Evolutionary conservation across 495 filamentous ascomycete genomes (phyloP), one percentile per base, ranked within the genome.

Genomic region (Astrothelium macrocarpum): DNA sequence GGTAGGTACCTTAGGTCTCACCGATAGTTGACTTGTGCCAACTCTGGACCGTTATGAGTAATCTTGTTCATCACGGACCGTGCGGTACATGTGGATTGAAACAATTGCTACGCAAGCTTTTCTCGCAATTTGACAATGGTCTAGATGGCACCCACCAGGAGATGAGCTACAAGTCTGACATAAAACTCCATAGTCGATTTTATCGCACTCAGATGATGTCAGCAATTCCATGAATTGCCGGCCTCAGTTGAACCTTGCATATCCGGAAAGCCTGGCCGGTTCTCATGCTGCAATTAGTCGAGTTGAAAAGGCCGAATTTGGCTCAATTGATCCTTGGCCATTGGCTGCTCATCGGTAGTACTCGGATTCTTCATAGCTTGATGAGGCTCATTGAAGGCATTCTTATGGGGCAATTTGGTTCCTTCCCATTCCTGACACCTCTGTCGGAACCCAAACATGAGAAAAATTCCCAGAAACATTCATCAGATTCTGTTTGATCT

Each of bases 401-500:
- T 39, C 34, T 39, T 39, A 14, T 39, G 34, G 5, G 34, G 5
- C 34, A 14, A 39, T 5, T 39, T 39, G 5, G 34, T 39, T 5
- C 5, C 34, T 14, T 39, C 34, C 34, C 34, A 39, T n/a, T n/a
- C n/a, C n/a, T n/a, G n/a, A n/a, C 34, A 14, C 34, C 14, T 39
- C 5, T 39, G 14, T 39, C 14, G 34, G 34, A 39, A 39, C 34
- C 34, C 34, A 39, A 5, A 5, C 34, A 39, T 39, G 5, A 39
- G 34, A 39, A 39, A 14, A 14, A 53, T 65, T 72, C 67, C 76
- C 66, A 34, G 76, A 70, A 42, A 74, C 62, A 59, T 56, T 66
- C 49, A 68, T 68, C 56, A 79, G 62, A 65, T 71, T 69, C 66
- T 56, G 59, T 63, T 67, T 74, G 60, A 79, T 60, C 29, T 73